Base-by-base conservation (phyloP, 805 yeast species). In the Barnettozyma pratensis region DNA sequence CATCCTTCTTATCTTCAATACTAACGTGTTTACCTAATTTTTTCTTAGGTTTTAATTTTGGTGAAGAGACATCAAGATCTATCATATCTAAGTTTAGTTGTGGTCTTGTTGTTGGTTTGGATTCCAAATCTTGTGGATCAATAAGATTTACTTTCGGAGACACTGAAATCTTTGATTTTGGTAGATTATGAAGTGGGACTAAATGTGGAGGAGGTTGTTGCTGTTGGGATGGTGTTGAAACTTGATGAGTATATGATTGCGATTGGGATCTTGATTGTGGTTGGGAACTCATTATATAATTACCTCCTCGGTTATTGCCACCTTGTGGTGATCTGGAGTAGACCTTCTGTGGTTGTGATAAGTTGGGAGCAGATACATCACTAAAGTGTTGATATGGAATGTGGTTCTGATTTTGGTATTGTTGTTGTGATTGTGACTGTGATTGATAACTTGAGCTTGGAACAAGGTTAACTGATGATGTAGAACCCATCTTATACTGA, bases 61-160 rank as follows among this genome's bases (percentile, higher is more conserved):
- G 39, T 10, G 50, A 37, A 9, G 48, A 42, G 10, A 52, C 42
- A 10, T 51, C 55, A 25, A 57, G 37, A 29, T 55, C 59, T n/a
- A 58, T 43, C 40, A 60, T 31, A 14, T 57, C 51, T 4, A 60
- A 36, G 31, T 57, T 46, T 6, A 60, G 35, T 37, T 51, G 53
- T 4, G 60, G 61, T 32, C 58, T 48, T 6, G 41, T 31, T 11
- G 49, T 48, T 37, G 49, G 37, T 31, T 51, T 48, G 10, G 51
- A 27, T 30, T 30, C 34, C 6, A 9, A 36, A 32, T 44, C 51
- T 10, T 47, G 51, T 5, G 58, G 26, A 42, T 57, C 60, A 42
- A 60, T 51, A 34, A 60, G 47, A 26, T 52, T 52, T 9, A 27
- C 46, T 4, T 55, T 54, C 12, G 48, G 43, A 1, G 54, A 26